Base-by-base conservation (phyloP, 192 early-diverging fungal species). In the Cladochytrium replicatum region DNA sequence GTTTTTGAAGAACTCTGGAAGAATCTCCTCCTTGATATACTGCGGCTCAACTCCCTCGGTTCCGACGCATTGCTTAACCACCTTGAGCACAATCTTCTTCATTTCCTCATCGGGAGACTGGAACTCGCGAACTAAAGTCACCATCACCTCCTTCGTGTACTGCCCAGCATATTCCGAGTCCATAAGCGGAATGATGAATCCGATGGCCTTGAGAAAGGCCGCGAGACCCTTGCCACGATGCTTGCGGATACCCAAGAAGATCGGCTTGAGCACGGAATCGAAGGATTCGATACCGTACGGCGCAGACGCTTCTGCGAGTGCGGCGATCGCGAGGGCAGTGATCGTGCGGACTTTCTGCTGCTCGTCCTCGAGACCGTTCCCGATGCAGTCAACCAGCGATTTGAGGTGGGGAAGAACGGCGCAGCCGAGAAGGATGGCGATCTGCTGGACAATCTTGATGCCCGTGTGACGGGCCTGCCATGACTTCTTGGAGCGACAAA, bases 271-370 rank as follows among this genome's bases (percentile, higher is more conserved):
- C 4, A 93, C 88, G 9, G 74, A 61, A 52, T 96, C 91, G 57
- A 99, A 97, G 0, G 90, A 87, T 61, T 99, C 96, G 52, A 99
- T 95, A 64, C 96, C 96, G 64, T 99, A 99, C 0, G 96, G 96
- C 2, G 89, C 88, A 2, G 96, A 88, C 1, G 93, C 92, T 66
- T 97, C 92, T 0, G 96, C 96, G 46, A 99, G 69, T 6, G 93
- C 91, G 2, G 91, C 82, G 29, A 99, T 83, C 0, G 93, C 93
- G 29, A 97, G 68, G 1, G 93, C 94, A 4, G 94, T 86, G 27
- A 96, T 88, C 0, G 93, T 93, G 23, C 93, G 77, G 29, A 99
- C 96, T 39, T 91, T 88, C 72, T 92, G 88, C 65, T 96, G 89
- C 52, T 96, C 96, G 63, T 99, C 96, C 52, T 85, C 88, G 41